Conservation (phyloP, 148 eudicot species). For the Nyssa sinensis region DNA sequence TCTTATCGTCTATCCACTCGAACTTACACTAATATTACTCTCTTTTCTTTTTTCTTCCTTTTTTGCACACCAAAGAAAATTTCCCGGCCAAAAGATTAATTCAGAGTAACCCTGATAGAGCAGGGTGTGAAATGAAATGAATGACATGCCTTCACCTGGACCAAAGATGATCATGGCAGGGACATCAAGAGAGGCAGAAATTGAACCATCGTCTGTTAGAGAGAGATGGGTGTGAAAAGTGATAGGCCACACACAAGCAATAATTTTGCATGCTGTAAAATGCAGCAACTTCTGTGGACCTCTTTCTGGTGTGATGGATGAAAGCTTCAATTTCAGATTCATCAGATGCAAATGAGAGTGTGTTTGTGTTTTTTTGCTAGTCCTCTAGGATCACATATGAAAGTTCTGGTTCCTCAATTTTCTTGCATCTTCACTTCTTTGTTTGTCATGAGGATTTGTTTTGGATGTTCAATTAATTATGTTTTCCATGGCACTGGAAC, state of each 20-base stretch:
- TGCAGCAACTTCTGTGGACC: not conserved
- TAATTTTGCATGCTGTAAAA: not conserved
- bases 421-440: not conserved
- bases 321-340: too few relatives aligned
- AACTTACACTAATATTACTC: not conserved
- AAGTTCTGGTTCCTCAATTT: not conserved
- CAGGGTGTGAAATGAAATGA: not conserved
- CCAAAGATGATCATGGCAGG: not conserved
- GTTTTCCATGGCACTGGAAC: too few relatives aligned
- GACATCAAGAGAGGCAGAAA: not conserved
- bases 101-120: not conserved
- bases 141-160: not conserved
- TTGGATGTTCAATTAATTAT: too few relatives aligned
- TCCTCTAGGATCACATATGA: not conserved
- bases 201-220: not conserved
- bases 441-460: not conserved
- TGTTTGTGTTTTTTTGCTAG: not conserved
- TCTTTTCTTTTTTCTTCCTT: not conserved
- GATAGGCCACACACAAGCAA: not conserved
- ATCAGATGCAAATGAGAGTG: not conserved
- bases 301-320: too few relatives aligned
- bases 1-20: not conserved
- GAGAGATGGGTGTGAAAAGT: not conserved
- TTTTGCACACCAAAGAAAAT: not conserved
- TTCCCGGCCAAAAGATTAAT: not conserved